A percentile compares a stretch with the other conserved stretches of the same genome.
phyloP scores from a whole-genome alignment of 495 filamentous ascomycete genomes.

The Xylaria telfairii region DNA sequence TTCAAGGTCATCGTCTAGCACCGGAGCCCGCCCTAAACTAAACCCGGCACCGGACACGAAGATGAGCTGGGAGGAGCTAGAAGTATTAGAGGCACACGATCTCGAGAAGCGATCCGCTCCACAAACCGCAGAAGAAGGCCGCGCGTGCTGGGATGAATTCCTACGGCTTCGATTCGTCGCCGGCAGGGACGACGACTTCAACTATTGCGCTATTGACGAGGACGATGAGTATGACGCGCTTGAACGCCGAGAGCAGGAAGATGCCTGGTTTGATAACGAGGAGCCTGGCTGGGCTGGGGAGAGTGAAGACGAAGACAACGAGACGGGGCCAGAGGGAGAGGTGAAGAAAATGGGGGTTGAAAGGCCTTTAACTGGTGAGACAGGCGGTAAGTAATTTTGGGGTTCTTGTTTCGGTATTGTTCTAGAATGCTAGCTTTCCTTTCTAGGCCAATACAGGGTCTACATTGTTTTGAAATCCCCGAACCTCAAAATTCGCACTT shows the following conservation, averaged over 20 bases:
- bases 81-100: slow-evolving; percentile 29
- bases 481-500: neutral
- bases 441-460: neutral
- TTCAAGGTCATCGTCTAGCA: neutral
- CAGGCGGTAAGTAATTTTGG: slow-evolving; percentile 50
- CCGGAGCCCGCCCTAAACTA: slow-evolving; percentile 46
- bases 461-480: neutral
- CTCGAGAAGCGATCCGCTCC: slow-evolving; percentile 66
- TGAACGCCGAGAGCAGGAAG: slow-evolving; percentile 63
- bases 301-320: slow-evolving; percentile 50
- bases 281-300: slow-evolving; percentile 67
- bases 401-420: neutral
- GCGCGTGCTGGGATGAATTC: slow-evolving; percentile 68
- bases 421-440: neutral
- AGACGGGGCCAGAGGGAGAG: slow-evolving; percentile 59
- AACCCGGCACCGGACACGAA: slow-evolving; percentile 53
- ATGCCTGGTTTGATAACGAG: slow-evolving; percentile 80
- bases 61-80: slow-evolving; percentile 38
- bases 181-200: slow-evolving; percentile 77
- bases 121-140: slow-evolving; percentile 67
- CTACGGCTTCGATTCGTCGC: slow-evolving; percentile 72
- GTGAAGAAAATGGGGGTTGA: slow-evolving; percentile 46
- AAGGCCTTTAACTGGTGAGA: slow-evolving; percentile 64
- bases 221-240: slow-evolving; percentile 73
- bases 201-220: slow-evolving; percentile 70